phyloP scores from a whole-genome alignment of 805 yeast species.

The Pichia paraexigua region DNA sequence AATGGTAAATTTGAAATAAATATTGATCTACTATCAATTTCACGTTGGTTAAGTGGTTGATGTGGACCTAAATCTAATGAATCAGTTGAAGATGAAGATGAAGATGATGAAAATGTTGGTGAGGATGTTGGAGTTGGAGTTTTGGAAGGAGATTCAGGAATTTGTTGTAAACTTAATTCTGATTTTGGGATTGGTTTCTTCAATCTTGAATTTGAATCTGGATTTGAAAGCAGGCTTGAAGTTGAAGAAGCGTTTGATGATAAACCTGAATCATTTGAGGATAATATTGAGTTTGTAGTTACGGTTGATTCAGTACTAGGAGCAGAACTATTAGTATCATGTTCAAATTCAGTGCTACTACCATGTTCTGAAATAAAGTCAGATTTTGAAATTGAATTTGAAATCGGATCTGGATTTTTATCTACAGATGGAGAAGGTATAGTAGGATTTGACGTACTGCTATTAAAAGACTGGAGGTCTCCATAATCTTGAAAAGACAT shows the following conservation, averaged over 20 bases:
- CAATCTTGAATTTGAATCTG: neutral
- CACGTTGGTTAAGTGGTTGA: conserved; percentile 32
- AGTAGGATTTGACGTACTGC: neutral
- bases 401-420: neutral
- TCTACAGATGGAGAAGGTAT: neutral
- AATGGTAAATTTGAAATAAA: conserved; percentile 85
- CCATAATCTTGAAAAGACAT: neutral
- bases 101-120: neutral
- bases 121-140: neutral
- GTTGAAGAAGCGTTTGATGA: neutral
- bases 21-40: conserved; percentile 67
- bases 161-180: neutral
- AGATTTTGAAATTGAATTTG: neutral
- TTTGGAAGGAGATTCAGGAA: neutral
- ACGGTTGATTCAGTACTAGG: neutral
- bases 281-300: neutral
- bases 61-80: conserved; percentile 21
- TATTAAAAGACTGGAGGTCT: neutral
- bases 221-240: neutral
- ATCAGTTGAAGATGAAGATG: neutral
- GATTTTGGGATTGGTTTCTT: neutral
- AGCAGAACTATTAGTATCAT: neutral
- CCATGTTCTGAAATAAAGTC: neutral
- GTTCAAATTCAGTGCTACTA: neutral
- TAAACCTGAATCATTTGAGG: neutral